phyloP scores from a whole-genome alignment of 2,329 filamentous ascomycete genomes.

The Ramularia collo-cygni region DNA sequence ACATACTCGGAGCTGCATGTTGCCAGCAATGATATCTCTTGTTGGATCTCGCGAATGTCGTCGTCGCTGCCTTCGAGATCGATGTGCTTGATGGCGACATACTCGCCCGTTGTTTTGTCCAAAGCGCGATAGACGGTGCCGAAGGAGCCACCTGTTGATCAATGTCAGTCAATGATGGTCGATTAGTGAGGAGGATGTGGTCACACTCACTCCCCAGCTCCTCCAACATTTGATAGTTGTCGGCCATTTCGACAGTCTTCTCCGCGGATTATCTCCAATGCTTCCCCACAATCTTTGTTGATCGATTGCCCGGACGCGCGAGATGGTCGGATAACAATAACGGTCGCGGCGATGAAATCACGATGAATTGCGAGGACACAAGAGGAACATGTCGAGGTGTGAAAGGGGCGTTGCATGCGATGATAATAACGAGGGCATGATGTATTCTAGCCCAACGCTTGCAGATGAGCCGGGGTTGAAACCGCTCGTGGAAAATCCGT shows the following conservation, averaged over 20 bases:
- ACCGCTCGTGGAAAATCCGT: no score
- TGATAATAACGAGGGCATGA: no score
- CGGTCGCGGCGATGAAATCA: slow-evolving; percentile 1
- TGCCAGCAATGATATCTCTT: slow-evolving; percentile 90
- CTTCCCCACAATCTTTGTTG: no score
- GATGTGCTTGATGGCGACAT: slow-evolving; percentile 97
- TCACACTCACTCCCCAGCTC: slow-evolving; percentile 78
- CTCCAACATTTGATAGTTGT: slow-evolving; percentile 89
- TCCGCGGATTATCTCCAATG: slow-evolving; percentile 1
- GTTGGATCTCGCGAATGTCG: slow-evolving; percentile 96
- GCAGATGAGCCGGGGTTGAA: no score
- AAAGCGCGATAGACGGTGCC: slow-evolving; percentile 96
- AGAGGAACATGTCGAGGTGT: slow-evolving; percentile 3
- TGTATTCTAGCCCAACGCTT: no score
- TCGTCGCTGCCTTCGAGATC: slow-evolving; percentile 98
- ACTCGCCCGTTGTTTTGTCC: slow-evolving; percentile 80
- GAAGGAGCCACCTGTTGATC: slow-evolving; percentile 73
- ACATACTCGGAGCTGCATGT: slow-evolving; percentile 92
- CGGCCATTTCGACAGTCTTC: slow-evolving; percentile 51
- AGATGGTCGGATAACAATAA: slow-evolving; percentile 12
- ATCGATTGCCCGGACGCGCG: slow-evolving; percentile 7
- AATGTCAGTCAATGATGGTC: slow-evolving; percentile 2
- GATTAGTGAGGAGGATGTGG: no score
- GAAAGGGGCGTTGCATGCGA: not conserved
- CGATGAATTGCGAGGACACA: slow-evolving; percentile 6